A percentile compares a stretch with the other conserved stretches of the same genome.
Evolutionary conservation across 169 alveolate genomes (phyloP).

Genomic region (Plasmodium gonderi): DNA sequence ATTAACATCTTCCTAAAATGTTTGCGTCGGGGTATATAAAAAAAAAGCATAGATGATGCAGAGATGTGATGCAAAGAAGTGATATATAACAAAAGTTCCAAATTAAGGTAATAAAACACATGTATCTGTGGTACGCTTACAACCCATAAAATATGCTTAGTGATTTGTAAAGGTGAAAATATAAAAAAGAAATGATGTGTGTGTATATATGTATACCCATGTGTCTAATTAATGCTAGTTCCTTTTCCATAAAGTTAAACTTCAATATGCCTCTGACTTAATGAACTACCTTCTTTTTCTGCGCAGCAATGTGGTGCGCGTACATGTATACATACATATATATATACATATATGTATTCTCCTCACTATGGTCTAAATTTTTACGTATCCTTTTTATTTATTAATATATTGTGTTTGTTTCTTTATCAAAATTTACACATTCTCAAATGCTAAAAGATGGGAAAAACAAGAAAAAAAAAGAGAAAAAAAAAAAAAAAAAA

Average conservation of each 20-base stretch:
- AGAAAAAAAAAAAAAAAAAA: background rate
- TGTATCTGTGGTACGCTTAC: no score
- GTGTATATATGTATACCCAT: no score
- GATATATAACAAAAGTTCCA: no score
- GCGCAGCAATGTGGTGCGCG: background rate
- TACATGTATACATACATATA: background rate
- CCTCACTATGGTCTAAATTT: background rate
- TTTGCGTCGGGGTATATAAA: background rate
- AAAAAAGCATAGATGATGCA: no score
- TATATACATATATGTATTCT: background rate
- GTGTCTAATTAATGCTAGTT: no score
- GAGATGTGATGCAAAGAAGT: no score
- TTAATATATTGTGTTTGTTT: conserved; percentile 28
- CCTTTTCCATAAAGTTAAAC: background rate
- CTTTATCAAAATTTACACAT: background rate
- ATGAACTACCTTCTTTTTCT: background rate
- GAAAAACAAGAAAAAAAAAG: background rate
- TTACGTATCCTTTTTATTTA: background rate
- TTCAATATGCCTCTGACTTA: background rate
- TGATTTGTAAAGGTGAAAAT: background rate
- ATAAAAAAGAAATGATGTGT: background rate
- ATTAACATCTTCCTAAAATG: no score
- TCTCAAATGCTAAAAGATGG: background rate
- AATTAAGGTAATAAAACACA: no score
- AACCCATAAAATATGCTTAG: background rate